Percentiles rank a stretch among this genome's conserved stretches.
These are phyloP conservation scores for Thelephora aurantiotincta DNA, from an alignment of 768 basidiomycete species.

Conservation along the genomic window DNA sequence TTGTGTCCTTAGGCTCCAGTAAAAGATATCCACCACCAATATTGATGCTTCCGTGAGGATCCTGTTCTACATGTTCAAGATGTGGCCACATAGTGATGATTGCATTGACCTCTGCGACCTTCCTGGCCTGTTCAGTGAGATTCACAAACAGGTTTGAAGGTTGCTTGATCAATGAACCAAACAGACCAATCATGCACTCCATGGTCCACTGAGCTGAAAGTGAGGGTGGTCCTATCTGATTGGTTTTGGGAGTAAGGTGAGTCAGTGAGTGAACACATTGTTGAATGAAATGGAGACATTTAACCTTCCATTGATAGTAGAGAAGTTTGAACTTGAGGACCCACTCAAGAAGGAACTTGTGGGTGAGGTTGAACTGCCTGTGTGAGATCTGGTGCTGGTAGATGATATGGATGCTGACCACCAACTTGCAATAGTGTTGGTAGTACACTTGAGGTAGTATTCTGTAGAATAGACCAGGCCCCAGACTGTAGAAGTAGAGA, in stretches of 20 bases:
- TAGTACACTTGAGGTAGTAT: slow-evolving; percentile 15
- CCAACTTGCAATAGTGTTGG: slow-evolving; percentile 15
- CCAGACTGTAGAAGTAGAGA: slow-evolving; percentile 11
- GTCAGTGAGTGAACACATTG: slow-evolving; percentile 19
- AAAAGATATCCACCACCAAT: slow-evolving; percentile 14
- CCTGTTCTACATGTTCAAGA: no score
- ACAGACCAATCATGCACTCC: slow-evolving; percentile 13
- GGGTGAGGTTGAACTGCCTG: slow-evolving; percentile 11
- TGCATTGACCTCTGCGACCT: no score
- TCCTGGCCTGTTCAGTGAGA: slow-evolving; percentile 3
- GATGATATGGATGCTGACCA: slow-evolving; percentile 11
- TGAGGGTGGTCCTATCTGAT: slow-evolving; percentile 8
- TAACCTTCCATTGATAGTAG: slow-evolving; percentile 16
- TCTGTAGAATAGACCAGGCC: slow-evolving; percentile 14
- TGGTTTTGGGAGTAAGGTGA: slow-evolving; percentile 15
- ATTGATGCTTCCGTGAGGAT: neutral
- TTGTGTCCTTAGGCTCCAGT: slow-evolving; percentile 5
- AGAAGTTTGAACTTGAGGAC: slow-evolving; percentile 20
- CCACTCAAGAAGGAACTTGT: slow-evolving; percentile 14
- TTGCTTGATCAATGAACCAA: slow-evolving; percentile 14
- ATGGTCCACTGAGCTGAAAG: slow-evolving; percentile 11
- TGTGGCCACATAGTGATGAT: no score
- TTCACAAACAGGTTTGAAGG: slow-evolving; percentile 15
- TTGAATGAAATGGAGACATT: slow-evolving; percentile 21
- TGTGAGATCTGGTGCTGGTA: slow-evolving; percentile 7